These are phyloP conservation scores for Rosa lucieae DNA, from an alignment of 306 rosid species.

Conservation along the genomic window DNA sequence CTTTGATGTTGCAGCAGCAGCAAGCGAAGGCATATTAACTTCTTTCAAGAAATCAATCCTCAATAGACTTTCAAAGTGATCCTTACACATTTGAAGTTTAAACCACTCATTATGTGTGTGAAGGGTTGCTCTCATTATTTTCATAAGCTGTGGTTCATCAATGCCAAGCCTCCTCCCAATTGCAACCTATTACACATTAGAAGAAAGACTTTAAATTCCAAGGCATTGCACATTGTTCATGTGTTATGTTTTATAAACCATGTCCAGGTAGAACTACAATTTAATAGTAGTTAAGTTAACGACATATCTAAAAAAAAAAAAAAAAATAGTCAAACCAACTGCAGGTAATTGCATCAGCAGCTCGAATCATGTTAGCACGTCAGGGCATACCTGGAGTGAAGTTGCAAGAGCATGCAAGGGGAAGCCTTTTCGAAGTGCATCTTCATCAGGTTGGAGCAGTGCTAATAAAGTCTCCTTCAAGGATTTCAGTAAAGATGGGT, in stretches of 20 bases:
- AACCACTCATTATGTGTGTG: constrained; percentile 93
- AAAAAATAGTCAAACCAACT: neutral
- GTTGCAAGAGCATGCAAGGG: constrained; percentile 88
- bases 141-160: constrained; percentile 95
- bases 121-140: constrained; percentile 81
- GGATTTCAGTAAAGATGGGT: constrained; percentile 75
- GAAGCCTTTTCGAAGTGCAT: constrained; percentile 70
- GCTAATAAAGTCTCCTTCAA: constrained; percentile 94
- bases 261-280: neutral
- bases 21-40: constrained; percentile 51
- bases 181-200: constrained; percentile 57
- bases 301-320: too few relatives aligned
- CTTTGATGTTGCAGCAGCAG: constrained; percentile 51
- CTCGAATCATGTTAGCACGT: constrained; percentile 12
- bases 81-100: constrained; percentile 98
- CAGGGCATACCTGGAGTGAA: constrained; percentile 76
- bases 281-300: neutral
- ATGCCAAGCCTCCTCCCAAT: constrained; percentile 89
- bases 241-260: neutral
- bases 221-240: neutral
- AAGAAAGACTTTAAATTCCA: constrained; percentile 15
- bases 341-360: neutral
- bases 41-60: constrained; percentile 87
- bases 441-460: constrained; percentile 74
- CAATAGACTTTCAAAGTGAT: constrained; percentile 79